Percentiles rank a stretch among this genome's conserved stretches.
Conservation (phyloP, 257 asterid species). For the Euphrasia confusa region DNA sequence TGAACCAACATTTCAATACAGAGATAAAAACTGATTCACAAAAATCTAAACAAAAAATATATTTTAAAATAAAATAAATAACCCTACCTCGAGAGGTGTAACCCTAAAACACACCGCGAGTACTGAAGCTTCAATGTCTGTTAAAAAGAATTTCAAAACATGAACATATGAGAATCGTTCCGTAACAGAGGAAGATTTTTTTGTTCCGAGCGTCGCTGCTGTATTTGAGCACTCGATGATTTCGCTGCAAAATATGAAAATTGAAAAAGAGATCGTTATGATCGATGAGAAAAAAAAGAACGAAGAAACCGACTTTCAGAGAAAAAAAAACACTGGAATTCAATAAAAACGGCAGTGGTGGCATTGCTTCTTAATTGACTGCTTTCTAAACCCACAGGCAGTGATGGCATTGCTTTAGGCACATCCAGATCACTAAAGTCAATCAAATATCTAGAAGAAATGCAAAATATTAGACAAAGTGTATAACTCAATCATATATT, state of each 20-base stretch:
- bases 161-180: no score
- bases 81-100: constrained; percentile 33
- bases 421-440: constrained; percentile 55
- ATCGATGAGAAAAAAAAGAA: no score
- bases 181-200: no score
- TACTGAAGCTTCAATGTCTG: constrained; percentile 10
- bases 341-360: no score
- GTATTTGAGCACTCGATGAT: no score
- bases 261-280: no score
- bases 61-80: background rate
- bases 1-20: constrained; percentile 10
- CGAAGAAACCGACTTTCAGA: no score
- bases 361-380: constrained; percentile 18
- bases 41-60: background rate
- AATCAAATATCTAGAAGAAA: constrained; percentile 35
- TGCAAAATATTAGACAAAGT: constrained; percentile 23
- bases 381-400: constrained; percentile 32
- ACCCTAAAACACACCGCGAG: constrained; percentile 45
- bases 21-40: constrained; percentile 17
- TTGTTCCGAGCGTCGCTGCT: no score
- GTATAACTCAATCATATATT: constrained; percentile 1
- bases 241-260: no score
- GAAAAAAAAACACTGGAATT: no score
- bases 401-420: constrained; percentile 39
- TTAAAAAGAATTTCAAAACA: no score